Evolutionary conservation across 2,329 filamentous ascomycete species (phyloP), one percentile per base, ranked within the genome.

Genomic region (Camptophora hylomeconis): DNA sequence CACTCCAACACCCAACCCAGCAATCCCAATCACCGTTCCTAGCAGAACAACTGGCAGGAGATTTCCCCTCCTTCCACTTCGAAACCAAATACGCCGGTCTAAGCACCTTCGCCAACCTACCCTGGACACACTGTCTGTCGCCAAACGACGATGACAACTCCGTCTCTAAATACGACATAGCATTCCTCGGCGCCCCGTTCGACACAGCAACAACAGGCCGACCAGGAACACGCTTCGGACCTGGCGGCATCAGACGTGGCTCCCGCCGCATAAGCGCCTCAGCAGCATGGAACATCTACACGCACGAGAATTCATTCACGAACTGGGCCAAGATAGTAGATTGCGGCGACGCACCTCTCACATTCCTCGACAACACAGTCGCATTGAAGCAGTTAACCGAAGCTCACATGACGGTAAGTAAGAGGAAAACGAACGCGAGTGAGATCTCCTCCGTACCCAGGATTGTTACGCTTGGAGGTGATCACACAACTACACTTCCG

Each of bases 401-500:
- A 33, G 57, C 62, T 2, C 66, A 70, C 45, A 53, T 57, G 55
- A 46, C 61, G 8, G 45, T 65, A 16, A 67, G 65, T 4, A 53
- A 51, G 10, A 59, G 62, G 28, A 40, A 41, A 13, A 55, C 63
- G 22, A 61, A 60, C 28, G 49, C 57, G 2, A 56, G 51, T 6
- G 46, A 40, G 5, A 31, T 55, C 9, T 56, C 54, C 26, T 39
- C 40, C 2, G 55, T 54, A 7, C 66, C 67, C 8, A 54, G 64
- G 13, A 66, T 71, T 26, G 56, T 70, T 16, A 63, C 61, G 1
- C 45, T 70, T 0, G 65, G 67, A 7, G 67, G 67, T 14, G 65
- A 71, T 39, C 67, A 71, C 47, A 69, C 65, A 1, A 70, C 65
- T 0, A 69, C 66, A 0, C 48, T 69, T 5, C 59, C 63, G 2